Base-by-base conservation (phyloP, 192 early-diverging fungal species). In the Umbelopsis sp. region DNA sequence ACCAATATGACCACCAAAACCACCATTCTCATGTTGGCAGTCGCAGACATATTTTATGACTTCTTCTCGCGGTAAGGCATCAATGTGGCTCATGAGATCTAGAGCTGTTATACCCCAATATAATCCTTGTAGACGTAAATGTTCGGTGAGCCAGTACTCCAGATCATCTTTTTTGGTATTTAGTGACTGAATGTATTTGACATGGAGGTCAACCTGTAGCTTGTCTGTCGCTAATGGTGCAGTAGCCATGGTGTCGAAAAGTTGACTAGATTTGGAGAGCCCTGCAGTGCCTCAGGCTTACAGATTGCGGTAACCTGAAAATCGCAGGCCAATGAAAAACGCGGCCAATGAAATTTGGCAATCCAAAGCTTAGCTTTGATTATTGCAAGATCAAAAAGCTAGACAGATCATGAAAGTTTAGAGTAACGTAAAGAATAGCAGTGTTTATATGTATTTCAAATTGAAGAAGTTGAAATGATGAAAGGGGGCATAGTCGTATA, bases 101-200 rank as follows among this genome's bases (percentile, higher is more conserved):
- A 97, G 79, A 0, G 95, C 89, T 0, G 94, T 95, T 0, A 96
- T 74, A 0, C 95, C 96, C 97, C 97, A 97, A 72, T 97, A 98
- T 25, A 98, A 83, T 26, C 94, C 97, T 71, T 91, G 96, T 20
- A 98, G 74, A 0, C 95, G 91, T 11, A 98, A 81, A 66, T 97
- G 96, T 70, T 97, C 96, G 7, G 92, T 90, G 56, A 94, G 79
- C 95, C 95, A 96, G 80, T 97, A 98, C 70, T 97, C 96, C 14
- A 98, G 83, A 36, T 88, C 89, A 69, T 96, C 91, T 49, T 93
- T 91, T 75, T 89, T 82, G 21, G 77, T 91, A 77, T 93, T 91
- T 7, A 93, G 76, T 8, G 81, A 83, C 65, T 92, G 82, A 45
- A 93, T 89, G 70, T 90, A 93, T 80, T 86, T 86, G 36, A 92